These are phyloP conservation scores for Populus deltoides DNA, from an alignment of 345 rosid species.

Conservation along the genomic window DNA sequence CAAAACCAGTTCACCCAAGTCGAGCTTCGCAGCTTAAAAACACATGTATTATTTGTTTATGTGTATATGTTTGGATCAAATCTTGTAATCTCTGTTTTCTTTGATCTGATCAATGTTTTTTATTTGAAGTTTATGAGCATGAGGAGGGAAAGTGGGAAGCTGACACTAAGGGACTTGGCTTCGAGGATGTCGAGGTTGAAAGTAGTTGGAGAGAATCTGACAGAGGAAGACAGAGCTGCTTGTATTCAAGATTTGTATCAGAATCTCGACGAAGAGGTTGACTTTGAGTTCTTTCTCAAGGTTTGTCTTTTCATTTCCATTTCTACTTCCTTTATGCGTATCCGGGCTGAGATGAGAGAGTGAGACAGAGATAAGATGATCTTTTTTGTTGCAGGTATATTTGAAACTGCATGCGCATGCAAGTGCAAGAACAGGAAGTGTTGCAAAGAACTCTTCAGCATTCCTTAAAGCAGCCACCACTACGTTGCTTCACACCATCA, in stretches of 20 bases:
- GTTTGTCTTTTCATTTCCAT: conserved; percentile 21
- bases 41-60: conserved; percentile 45
- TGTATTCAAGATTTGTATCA: conserved; percentile 64
- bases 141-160: conserved; percentile 93
- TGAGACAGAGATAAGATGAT: background rate
- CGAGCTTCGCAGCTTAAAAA: conserved; percentile 93
- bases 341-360: no score
- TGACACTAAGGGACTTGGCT: conserved; percentile 72
- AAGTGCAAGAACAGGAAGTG: conserved; percentile 71
- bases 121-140: conserved; percentile 71
- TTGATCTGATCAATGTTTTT: conserved; percentile 33
- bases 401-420: conserved; percentile 83
- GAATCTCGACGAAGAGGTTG: conserved; percentile 69
- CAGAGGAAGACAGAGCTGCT: conserved; percentile 64
- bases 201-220: conserved; percentile 76
- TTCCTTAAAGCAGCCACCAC: conserved; percentile 96
- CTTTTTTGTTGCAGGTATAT: conserved; percentile 52
- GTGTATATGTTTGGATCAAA: background rate
- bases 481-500: conserved; percentile 86
- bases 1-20: conserved; percentile 99
- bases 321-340: no score
- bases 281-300: conserved; percentile 92
- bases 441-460: conserved; percentile 78
- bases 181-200: conserved; percentile 83
- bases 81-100: background rate